Evolutionary conservation across 129 eudicot species (phyloP).

Genomic region (Cynara cardunculus): DNA sequence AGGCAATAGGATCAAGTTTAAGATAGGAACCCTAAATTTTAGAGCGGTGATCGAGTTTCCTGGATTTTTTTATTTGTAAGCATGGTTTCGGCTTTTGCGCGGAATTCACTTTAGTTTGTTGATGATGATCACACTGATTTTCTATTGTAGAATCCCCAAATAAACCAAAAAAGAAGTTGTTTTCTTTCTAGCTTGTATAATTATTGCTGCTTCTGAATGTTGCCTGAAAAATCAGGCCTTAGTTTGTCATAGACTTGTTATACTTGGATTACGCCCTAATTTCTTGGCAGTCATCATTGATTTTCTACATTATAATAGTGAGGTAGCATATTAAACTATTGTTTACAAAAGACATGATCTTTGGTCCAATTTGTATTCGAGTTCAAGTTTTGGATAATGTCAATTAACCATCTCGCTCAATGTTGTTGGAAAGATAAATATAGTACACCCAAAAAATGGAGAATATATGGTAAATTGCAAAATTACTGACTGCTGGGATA

Average conservation of each 20-base stretch:
- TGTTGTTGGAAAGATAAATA: background rate
- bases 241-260: background rate
- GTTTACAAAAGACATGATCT: conserved; percentile 3
- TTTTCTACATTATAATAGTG: background rate
- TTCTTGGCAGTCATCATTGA: background rate
- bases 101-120: background rate
- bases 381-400: background rate
- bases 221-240: conserved; percentile 8
- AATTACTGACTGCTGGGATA: background rate
- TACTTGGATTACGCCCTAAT: background rate
- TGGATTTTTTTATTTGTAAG: background rate
- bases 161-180: background rate
- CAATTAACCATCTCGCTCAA: background rate
- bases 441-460: background rate
- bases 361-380: background rate
- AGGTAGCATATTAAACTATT: background rate
- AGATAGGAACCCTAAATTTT: conserved; percentile 13
- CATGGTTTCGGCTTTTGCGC: background rate
- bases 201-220: background rate
- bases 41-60: background rate
- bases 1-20: conserved; percentile 3
- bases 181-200: background rate
- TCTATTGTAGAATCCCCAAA: background rate
- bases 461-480: background rate
- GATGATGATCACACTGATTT: background rate